Evolutionary conservation across 2,329 filamentous ascomycete genomes (phyloP).

Genomic region (Cladophialophora exuberans): DNA sequence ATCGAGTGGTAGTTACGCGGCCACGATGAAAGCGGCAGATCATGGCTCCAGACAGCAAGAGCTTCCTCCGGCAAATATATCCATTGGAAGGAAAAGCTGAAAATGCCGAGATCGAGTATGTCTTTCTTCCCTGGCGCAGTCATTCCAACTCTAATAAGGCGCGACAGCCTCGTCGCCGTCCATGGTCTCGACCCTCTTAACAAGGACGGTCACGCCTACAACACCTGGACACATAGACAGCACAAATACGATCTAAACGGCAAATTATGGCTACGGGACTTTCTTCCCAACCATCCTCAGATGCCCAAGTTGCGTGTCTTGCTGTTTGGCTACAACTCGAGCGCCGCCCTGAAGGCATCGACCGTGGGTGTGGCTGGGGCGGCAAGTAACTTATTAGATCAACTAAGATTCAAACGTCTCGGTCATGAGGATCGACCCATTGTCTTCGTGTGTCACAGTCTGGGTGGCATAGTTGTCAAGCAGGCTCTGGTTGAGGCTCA

Average conservation of each 20-base stretch:
- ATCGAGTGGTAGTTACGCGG: too few species aligned
- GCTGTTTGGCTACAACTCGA: not conserved
- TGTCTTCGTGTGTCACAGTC: constrained; percentile 19
- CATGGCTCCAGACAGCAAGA: not conserved
- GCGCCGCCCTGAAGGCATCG: not conserved
- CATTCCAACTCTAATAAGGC: not conserved
- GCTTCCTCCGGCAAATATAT: not conserved
- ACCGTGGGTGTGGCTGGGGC: not conserved
- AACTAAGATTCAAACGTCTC: not conserved
- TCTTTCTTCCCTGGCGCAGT: not conserved
- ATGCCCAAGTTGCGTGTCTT: not conserved
- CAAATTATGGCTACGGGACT: not conserved
- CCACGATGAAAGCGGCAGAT: not conserved
- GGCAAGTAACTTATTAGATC: not conserved
- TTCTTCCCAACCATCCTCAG: not conserved
- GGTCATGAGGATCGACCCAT: constrained; percentile 2
- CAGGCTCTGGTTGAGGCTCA: not conserved
- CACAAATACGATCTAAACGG: not conserved
- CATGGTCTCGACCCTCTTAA: not conserved
- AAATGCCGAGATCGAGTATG: not conserved
- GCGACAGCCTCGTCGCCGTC: not conserved
- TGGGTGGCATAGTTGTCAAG: constrained; percentile 22
- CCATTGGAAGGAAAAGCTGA: not conserved
- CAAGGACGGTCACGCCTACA: not conserved
- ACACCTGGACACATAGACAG: not conserved